Percentiles rank a stretch among this genome's conserved stretches.
phyloP scores from a whole-genome alignment of 2,329 filamentous ascomycete genomes.

The Xylariaceae sp. region DNA sequence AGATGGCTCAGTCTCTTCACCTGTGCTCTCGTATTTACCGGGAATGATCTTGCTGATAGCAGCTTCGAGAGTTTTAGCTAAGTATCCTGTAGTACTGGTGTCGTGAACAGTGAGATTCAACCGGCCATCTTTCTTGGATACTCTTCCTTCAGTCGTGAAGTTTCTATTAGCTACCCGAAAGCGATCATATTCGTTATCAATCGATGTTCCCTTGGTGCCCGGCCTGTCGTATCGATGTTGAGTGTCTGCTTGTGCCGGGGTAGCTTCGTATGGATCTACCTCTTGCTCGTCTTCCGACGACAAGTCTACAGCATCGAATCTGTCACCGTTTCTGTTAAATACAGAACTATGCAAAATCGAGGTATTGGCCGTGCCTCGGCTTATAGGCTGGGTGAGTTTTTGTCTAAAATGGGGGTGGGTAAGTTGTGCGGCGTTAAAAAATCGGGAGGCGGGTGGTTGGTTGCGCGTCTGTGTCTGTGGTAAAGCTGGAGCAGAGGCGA shows the following conservation, averaged over 20 bases:
- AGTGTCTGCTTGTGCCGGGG: background rate
- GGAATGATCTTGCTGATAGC: constrained; percentile 54
- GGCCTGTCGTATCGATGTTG: constrained; percentile 2
- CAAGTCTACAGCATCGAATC: no score
- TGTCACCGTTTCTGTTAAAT: no score
- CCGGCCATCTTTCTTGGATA: constrained; percentile 65
- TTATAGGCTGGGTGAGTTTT: constrained; percentile 13
- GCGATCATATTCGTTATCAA: constrained; percentile 38
- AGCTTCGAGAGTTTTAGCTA: constrained; percentile 68
- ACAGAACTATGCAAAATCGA: constrained; percentile 17
- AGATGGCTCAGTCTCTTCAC: constrained; percentile 14
- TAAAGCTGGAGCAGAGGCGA: no score
- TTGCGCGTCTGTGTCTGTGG: no score
- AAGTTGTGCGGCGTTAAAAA: no score
- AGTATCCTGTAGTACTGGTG: constrained; percentile 63
- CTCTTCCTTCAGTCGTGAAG: constrained; percentile 60
- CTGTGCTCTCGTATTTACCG: constrained; percentile 22
- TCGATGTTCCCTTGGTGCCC: constrained; percentile 9
- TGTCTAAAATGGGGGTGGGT: constrained; percentile 12
- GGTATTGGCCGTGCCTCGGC: constrained; percentile 23
- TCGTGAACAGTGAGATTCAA: constrained; percentile 71
- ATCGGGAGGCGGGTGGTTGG: no score
- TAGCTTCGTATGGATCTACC: no score
- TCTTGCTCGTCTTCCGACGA: constrained; percentile 21
- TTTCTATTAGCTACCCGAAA: constrained; percentile 62